Base-by-base conservation (phyloP, 2,329 filamentous ascomycete species). In the Immersiporthe knoxdaviesiana region DNA sequence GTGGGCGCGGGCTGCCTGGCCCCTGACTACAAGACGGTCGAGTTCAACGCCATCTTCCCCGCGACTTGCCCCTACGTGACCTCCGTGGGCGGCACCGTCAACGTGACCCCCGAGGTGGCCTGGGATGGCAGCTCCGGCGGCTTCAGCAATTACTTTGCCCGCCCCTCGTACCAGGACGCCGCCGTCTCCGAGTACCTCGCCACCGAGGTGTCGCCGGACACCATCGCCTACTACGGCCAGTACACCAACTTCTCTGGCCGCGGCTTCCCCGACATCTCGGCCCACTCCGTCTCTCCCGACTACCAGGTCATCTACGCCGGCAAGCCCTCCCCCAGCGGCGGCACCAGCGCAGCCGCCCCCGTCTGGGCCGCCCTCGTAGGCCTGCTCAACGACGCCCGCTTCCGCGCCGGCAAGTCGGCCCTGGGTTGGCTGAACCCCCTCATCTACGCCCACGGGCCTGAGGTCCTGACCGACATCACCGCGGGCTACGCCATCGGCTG, bases 1-100 rank as follows among this genome's bases (percentile, higher is more conserved):
- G 75, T 80, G 0, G 78, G 77, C n/a, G 68, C 71, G 14, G 66
- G 64, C n/a, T 77, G 75, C 68, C 70, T 75, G 1, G 72, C 71
- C 7, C 72, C 74, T 6, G 74, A 76, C 73, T 63, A 69, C 64
- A 75, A 72, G n/a, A 71, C 72, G 35, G 71, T 75, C 69, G 63
- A 65, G 52, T 88, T 88, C 76, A 74, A 82, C 47, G 81, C 86
- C 50, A 78, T 77, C 35, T 75, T 77, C 72, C 72, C 76, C 35
- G 72, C 77, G 1, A 74, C 78, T 1, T 84, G 89, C 73, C 89
- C 89, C 0, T 91, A 87, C 70, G 84, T 91, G 62, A 91, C 89
- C 0, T 76, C 84, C 0, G 87, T 91, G 1, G 89, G 89, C 1
- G 88, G 84, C 0, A 91, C 89, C 0, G 79, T 81, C 73, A 81